phyloP scores from a whole-genome alignment of 495 filamentous ascomycete genomes.

The Articulospora tetracladia region DNA sequence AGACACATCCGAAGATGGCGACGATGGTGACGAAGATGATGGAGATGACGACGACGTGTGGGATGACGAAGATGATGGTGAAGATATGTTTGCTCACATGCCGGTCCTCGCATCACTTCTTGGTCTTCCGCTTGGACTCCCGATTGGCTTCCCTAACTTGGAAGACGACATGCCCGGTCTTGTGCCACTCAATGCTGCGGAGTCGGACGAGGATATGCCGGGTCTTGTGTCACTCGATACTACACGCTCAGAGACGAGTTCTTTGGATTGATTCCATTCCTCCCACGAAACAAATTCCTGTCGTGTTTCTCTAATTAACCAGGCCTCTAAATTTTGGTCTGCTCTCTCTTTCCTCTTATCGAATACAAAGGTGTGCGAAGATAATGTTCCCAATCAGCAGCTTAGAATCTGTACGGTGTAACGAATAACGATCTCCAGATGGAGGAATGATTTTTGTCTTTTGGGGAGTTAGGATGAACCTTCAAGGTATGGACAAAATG shows the following conservation, averaged over 20 bases:
- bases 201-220: neutral
- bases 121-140: neutral
- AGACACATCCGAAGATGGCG: neutral
- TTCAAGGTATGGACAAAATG: too few species aligned
- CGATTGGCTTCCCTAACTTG: neutral
- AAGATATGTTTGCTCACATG: neutral
- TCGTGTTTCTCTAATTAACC: too few species aligned
- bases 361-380: too few species aligned
- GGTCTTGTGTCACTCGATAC: neutral
- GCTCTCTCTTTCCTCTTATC: too few species aligned
- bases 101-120: neutral
- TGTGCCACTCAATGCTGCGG: neutral
- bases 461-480: too few species aligned
- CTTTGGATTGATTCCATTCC: neutral
- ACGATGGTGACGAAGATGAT: constrained; percentile 1
- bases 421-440: too few species aligned
- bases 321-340: too few species aligned
- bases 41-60: neutral
- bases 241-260: neutral
- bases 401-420: too few species aligned
- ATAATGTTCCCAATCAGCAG: too few species aligned
- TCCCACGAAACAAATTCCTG: too few species aligned
- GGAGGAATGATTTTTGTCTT: too few species aligned
- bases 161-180: neutral
- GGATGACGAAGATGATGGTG: neutral